Base-by-base conservation (phyloP, 164 flowering plant species). In the Nelumbo lutea region DNA sequence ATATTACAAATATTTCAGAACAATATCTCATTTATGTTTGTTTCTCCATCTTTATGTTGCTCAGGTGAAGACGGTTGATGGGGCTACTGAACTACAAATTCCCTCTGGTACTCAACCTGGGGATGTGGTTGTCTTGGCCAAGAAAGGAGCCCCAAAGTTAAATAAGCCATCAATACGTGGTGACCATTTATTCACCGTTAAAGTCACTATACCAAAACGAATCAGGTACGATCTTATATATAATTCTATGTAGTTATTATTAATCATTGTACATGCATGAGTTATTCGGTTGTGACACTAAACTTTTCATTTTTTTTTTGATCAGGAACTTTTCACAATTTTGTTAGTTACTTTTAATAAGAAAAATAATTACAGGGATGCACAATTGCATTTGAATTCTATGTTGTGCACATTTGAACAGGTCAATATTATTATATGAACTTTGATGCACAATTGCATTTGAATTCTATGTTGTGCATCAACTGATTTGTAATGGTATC, bases 21-120 rank as follows among this genome's bases (percentile, higher is more conserved):
- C 27, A 27, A 27, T 27, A 27, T 27, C 27, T 27, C 27, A 27
- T 27, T 27, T 27, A 27, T 27, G 27, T 27, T 27, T 27, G 27
- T 27, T 27, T 27, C 27, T 27, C 27, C 27, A 27, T 27, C 27
- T 27, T 27, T 27, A 27, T 27, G 27, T 27, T 27, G 27, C 27
- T 27, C 83, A 95, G 98, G 99, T 92, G 64, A 89, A 83, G 78
- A 90, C 97, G 59, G 96, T 95, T 73, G 97, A 92, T 71, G 97
- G 97, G 66, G 74, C 68, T 38, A 65, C 76, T 76, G 96, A 92
- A 47, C 83, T 95, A 67, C 89, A 86, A 76, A 87, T 95, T 65
- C 97, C 97, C 59, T 85, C 97, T 3, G 97, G 97, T 67, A 89
- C 91, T 67, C 99, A 95, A 78, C 99, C 97, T 65, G 94, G 93